These are phyloP conservation scores for Pseudozyma pruni DNA, from an alignment of 1,284 basidiomycete species.

Conservation along the genomic window DNA sequence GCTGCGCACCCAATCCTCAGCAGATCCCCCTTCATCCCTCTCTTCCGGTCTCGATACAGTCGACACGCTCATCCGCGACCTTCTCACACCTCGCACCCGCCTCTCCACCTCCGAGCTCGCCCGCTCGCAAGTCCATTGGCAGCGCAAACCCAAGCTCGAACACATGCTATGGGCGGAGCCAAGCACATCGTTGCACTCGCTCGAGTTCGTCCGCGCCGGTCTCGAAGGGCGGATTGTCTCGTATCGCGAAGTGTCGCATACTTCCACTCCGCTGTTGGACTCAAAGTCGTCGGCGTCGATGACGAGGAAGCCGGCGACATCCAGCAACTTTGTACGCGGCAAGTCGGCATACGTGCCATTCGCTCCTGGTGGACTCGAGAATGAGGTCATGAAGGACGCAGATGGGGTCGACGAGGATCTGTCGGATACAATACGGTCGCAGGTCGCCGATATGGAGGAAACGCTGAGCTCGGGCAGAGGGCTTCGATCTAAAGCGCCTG, in stretches of 20 bases:
- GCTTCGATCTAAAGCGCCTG: conserved; percentile 33
- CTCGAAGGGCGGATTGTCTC: conserved; percentile 62
- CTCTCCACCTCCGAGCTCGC: conserved; percentile 27
- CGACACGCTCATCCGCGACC: conserved; percentile 27
- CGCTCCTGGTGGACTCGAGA: conserved; percentile 49
- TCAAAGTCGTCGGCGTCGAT: conserved; percentile 74
- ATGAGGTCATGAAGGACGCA: conserved; percentile 44
- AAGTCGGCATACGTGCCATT: conserved; percentile 87
- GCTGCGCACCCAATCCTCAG: conserved; percentile 8
- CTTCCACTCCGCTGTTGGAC: conserved; percentile 36
- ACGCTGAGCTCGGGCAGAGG: conserved; percentile 40
- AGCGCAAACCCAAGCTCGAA: conserved; percentile 42
- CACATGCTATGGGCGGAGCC: conserved; percentile 56
- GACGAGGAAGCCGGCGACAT: conserved; percentile 79
- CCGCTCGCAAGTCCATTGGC: conserved; percentile 43
- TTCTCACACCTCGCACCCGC: conserved; percentile 25
- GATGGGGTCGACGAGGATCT: conserved; percentile 18
- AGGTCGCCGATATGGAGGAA: conserved; percentile 47
- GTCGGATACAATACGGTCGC: conserved; percentile 22
- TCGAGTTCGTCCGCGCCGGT: conserved; percentile 65
- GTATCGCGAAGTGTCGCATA: conserved; percentile 48
- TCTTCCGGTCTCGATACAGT: conserved; percentile 10
- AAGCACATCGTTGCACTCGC: conserved; percentile 45
- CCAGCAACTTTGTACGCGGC: conserved; percentile 86
- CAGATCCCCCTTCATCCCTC: background rate